Conservation (phyloP, 441 rosid genomes). For the Populus trichocarpa region DNA sequence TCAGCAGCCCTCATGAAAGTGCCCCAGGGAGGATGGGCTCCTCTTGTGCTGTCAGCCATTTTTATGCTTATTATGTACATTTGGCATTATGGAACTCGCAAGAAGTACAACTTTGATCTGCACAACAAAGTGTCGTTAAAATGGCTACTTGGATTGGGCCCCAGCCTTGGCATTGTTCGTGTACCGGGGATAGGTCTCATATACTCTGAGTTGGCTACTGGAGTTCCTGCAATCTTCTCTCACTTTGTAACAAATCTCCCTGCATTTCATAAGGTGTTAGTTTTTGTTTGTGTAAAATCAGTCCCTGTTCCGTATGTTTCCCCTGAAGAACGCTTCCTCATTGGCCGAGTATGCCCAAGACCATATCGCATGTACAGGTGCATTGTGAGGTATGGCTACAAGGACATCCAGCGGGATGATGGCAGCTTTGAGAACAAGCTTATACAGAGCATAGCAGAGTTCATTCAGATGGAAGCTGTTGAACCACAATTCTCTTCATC, state of each 20-base stretch:
- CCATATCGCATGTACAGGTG: conserved; percentile 94
- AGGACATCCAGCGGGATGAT: conserved; percentile 76
- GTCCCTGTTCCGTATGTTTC: conserved; percentile 85
- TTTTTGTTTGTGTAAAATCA: conserved; percentile 92
- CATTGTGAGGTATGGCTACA: conserved; percentile 91
- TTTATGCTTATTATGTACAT: conserved; percentile 75
- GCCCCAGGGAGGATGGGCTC: conserved; percentile 89
- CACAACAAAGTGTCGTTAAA: conserved; percentile 90
- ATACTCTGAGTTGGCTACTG: conserved; percentile 86
- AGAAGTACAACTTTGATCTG: conserved; percentile 79
- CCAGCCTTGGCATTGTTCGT: conserved; percentile 92
- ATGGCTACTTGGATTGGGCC: conserved; percentile 88
- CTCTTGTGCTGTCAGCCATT: conserved; percentile 63
- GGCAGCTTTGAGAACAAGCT: conserved; percentile 80
- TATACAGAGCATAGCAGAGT: conserved; percentile 89
- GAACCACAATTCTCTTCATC: conserved; percentile 50
- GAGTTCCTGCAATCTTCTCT: conserved; percentile 89
- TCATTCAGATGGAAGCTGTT: conserved; percentile 89
- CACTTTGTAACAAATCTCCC: conserved; percentile 94
- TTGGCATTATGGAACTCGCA: conserved; percentile 90
- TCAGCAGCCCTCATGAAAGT: conserved; percentile 78
- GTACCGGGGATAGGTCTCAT: conserved; percentile 93
- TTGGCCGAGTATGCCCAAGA: conserved; percentile 92
- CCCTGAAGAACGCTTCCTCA: conserved; percentile 87
- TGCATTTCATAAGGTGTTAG: conserved; percentile 82